These are phyloP conservation scores for Cercospora citrullina DNA, from an alignment of 2,329 filamentous ascomycete species.

Conservation along the genomic window DNA sequence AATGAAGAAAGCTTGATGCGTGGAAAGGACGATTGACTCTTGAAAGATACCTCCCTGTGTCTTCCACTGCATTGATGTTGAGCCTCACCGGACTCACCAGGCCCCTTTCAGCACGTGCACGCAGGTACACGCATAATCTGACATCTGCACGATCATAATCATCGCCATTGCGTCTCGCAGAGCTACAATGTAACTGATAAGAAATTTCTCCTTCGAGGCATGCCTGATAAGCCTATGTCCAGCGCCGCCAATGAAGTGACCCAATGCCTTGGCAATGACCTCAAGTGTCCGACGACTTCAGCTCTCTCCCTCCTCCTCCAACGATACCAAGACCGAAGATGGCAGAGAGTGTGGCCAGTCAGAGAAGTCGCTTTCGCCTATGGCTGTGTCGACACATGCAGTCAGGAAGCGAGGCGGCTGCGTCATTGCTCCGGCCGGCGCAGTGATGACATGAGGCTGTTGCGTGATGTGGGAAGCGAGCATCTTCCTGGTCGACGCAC, in stretches of 20 bases:
- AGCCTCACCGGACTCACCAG: background rate
- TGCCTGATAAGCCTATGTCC: background rate
- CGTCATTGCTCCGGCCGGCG: background rate
- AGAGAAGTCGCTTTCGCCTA: background rate
- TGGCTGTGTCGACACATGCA: background rate
- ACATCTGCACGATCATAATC: slow-evolving; percentile 3
- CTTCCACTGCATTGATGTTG: background rate
- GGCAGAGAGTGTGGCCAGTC: background rate
- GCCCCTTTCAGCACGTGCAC: slow-evolving; percentile 4
- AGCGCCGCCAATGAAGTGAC: slow-evolving; percentile 6
- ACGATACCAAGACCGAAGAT: background rate
- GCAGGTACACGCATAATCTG: slow-evolving; percentile 3
- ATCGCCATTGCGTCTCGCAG: background rate
- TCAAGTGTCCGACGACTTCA: slow-evolving; percentile 4
- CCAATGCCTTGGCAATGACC: slow-evolving; percentile 7
- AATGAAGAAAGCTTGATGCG: background rate
- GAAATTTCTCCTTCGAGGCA: background rate
- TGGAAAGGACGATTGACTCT: background rate
- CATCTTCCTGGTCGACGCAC: slow-evolving; percentile 3
- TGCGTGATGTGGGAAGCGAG: background rate
- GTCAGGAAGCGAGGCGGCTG: background rate
- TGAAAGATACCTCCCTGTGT: background rate
- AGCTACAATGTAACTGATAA: slow-evolving; percentile 3
- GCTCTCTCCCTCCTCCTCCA: background rate
- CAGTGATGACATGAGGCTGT: slow-evolving; percentile 1